A percentile compares a stretch with the other conserved stretches of the same genome.
Conservation (phyloP, 768 basidiomycete species). For the Suillus plorans region DNA sequence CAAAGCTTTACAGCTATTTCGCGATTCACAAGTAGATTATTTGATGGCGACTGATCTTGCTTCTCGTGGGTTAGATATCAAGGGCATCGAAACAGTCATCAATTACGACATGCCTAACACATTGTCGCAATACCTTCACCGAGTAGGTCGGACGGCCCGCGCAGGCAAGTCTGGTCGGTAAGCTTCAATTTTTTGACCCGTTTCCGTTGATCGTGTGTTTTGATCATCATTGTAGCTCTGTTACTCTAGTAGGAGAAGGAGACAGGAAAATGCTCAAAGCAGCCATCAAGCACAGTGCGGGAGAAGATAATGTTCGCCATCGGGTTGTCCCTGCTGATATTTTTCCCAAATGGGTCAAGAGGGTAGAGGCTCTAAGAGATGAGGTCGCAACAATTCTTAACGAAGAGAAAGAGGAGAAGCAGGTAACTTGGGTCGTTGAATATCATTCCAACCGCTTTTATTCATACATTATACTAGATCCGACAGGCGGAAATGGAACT, state of each 20-base stretch:
- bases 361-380: slow-evolving; percentile 65
- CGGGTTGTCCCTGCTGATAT: slow-evolving; percentile 81
- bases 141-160: slow-evolving; percentile 95
- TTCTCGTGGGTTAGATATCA: slow-evolving; percentile 94
- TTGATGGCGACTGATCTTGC: slow-evolving; percentile 97
- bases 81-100: slow-evolving; percentile 95
- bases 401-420: slow-evolving; percentile 96
- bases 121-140: slow-evolving; percentile 91
- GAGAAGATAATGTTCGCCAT: slow-evolving; percentile 82
- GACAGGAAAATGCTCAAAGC: slow-evolving; percentile 97
- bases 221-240: slow-evolving; percentile 55
- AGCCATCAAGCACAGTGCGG: slow-evolving; percentile 84
- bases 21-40: slow-evolving; percentile 85
- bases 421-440: slow-evolving; percentile 44
- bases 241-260: slow-evolving; percentile 93
- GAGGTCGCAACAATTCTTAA: slow-evolving; percentile 79
- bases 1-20: slow-evolving; percentile 81
- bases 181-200: slow-evolving; percentile 25
- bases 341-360: slow-evolving; percentile 66
- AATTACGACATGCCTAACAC: slow-evolving; percentile 99
- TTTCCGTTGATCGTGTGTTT: neutral
- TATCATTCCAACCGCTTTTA: slow-evolving; percentile 12
- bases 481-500: slow-evolving; percentile 95
- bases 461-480: slow-evolving; percentile 45
- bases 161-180: slow-evolving; percentile 92